These are phyloP conservation scores for Podaxis mareebaensis DNA, from an alignment of 768 basidiomycete species.

Conservation along the genomic window DNA sequence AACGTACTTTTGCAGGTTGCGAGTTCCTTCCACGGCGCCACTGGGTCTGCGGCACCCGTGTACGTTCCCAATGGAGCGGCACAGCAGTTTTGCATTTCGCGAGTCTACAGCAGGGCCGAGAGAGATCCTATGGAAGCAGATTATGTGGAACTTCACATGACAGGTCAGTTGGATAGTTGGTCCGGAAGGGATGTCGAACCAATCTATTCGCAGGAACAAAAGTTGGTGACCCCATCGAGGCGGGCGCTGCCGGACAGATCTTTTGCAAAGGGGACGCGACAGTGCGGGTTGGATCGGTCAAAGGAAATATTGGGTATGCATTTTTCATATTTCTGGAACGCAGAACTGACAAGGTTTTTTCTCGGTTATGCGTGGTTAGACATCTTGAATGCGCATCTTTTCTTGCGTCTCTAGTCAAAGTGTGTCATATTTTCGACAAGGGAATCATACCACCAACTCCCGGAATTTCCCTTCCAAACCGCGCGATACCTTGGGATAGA, in stretches of 20 bases:
- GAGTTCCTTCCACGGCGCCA: constrained; percentile 38
- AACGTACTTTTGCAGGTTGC: constrained; percentile 32
- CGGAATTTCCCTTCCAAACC: constrained; percentile 36
- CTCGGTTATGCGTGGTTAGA: constrained; percentile 18
- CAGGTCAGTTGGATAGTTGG: constrained; percentile 28
- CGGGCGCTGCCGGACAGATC: constrained; percentile 44
- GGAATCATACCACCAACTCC: constrained; percentile 40
- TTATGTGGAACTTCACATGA: constrained; percentile 51
- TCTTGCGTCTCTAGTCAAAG: constrained; percentile 45
- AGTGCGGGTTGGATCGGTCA: constrained; percentile 42
- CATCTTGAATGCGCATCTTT: constrained; percentile 45
- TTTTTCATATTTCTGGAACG: background rate
- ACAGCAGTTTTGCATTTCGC: constrained; percentile 37
- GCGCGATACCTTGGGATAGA: constrained; percentile 39
- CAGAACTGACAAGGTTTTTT: background rate
- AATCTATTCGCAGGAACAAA: constrained; percentile 32
- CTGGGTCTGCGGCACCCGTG: constrained; percentile 36
- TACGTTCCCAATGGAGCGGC: constrained; percentile 38
- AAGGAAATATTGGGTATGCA: constrained; percentile 46
- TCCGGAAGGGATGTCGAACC: background rate
- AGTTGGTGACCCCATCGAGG: constrained; percentile 50
- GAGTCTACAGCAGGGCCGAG: constrained; percentile 33
- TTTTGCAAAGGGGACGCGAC: constrained; percentile 32
- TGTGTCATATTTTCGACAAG: constrained; percentile 37
- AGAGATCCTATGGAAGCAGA: constrained; percentile 41